Conservation (phyloP, 2,329 filamentous ascomycete genomes). For the Exserohilum turcica region DNA sequence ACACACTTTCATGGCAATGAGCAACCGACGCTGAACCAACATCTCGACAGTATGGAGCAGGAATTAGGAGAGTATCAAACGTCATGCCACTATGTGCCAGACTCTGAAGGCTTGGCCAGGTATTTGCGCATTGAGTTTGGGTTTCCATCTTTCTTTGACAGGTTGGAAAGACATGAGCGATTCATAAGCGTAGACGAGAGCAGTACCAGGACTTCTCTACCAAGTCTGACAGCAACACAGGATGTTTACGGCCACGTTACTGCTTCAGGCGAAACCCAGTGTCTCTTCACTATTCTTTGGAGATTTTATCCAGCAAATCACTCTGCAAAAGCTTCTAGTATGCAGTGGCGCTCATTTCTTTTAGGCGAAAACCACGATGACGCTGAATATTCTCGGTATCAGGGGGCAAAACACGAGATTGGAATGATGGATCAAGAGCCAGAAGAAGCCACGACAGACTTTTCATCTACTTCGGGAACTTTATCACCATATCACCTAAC, state of each 20-base stretch:
- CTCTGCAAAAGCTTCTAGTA: constrained; percentile 34
- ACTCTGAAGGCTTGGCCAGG: constrained; percentile 22
- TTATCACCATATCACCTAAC: constrained; percentile 21
- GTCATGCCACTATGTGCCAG: constrained; percentile 25
- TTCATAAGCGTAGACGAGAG: constrained; percentile 21
- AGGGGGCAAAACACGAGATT: constrained; percentile 15
- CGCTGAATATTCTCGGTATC: constrained; percentile 20
- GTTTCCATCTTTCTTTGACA: constrained; percentile 44
- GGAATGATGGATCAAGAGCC: constrained; percentile 7
- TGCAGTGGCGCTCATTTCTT: constrained; percentile 44
- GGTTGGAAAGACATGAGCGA: too few species aligned
- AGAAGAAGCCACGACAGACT: constrained; percentile 1
- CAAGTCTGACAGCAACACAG: constrained; percentile 49
- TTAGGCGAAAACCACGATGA: constrained; percentile 18
- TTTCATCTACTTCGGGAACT: constrained; percentile 1
- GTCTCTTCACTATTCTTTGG: constrained; percentile 48
- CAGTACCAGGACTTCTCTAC: constrained; percentile 39
- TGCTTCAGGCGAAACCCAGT: constrained; percentile 27
- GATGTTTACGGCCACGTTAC: constrained; percentile 48
- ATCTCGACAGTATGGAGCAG: constrained; percentile 26
- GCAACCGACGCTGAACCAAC: constrained; percentile 25
- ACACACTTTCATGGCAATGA: constrained; percentile 45
- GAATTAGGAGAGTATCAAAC: constrained; percentile 31
- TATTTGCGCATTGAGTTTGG: constrained; percentile 47
- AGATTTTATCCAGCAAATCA: constrained; percentile 42